A percentile compares a stretch with the other conserved stretches of the same genome.
Evolutionary conservation across 2,329 filamentous ascomycete genomes (phyloP).

Genomic region (Aureobasidium sp.): DNA sequence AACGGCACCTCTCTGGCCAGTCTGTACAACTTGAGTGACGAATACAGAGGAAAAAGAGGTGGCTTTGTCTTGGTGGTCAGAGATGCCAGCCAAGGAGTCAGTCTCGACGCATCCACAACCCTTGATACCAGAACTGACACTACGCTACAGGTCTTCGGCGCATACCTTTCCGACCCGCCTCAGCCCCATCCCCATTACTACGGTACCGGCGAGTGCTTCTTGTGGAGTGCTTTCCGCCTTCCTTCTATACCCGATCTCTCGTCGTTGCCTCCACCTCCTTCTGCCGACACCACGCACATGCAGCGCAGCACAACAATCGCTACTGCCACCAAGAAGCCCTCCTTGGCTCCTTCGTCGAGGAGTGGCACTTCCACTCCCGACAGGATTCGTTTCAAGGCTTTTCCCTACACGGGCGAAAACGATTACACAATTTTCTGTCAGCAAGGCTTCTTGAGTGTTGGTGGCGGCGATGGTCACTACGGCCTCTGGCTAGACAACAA

Average conservation of each 20-base stretch:
- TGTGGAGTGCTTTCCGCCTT: conserved; percentile 68
- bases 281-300: conserved; percentile 53
- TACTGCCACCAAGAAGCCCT: conserved; percentile 20
- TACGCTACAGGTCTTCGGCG: conserved; percentile 61
- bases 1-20: conserved; percentile 82
- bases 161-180: conserved; percentile 84
- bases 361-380: conserved; percentile 53
- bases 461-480: conserved; percentile 79
- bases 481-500: conserved; percentile 88
- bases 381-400: conserved; percentile 88
- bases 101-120: conserved; percentile 25
- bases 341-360: conserved; percentile 15
- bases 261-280: conserved; percentile 60
- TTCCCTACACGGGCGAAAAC: conserved; percentile 90
- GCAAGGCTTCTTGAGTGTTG: conserved; percentile 71
- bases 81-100: conserved; percentile 65
- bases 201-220: conserved; percentile 92
- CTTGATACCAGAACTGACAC: conserved; percentile 3
- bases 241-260: conserved; percentile 44
- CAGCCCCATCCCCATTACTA: conserved; percentile 78
- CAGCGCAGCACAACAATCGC: conserved; percentile 52
- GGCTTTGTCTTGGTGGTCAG: conserved; percentile 85
- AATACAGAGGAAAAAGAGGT: conserved; percentile 58
- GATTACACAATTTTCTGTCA: conserved; percentile 97
- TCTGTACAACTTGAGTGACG: conserved; percentile 69